Evolutionary conservation across 1,284 basidiomycete species (phyloP), one percentile per base, ranked within the genome.

Genomic region (Serendipita sp.): DNA sequence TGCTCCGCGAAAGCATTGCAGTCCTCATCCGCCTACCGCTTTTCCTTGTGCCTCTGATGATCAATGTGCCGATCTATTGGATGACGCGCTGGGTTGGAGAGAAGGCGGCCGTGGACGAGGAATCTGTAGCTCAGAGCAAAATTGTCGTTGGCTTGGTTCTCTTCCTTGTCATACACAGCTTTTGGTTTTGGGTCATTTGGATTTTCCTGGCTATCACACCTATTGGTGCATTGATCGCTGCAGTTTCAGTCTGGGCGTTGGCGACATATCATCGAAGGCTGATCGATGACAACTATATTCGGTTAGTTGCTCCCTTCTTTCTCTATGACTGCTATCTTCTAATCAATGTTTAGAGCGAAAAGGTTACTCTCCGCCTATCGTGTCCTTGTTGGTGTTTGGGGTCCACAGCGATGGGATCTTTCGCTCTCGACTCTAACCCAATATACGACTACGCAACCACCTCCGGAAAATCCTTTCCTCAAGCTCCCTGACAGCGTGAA

Each of bases 51-150:
- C 93, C 93, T 1, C 78, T 95, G 47, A 69, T 93, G 61, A 77
- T 93, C 60, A 89, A 96, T 71, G 69, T 84, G 30, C 93, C 93
- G 0, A 82, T 89, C 53, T 96, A 96, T 73, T 73, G 85, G 64
- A 84, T 93, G 75, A 86, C 83, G 12, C 77, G 84, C 34, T 70
- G 87, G 58, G 91, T 88, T 55, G 88, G 87, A 3, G 76, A 79
- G 49, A 74, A 93, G 41, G 87, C 81, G 17, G 83, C 91, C 70
- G 84, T 93, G 67, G 93, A 97, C 72, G 88, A 91, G 70, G 93
- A 95, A 73, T 88, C 89, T 3, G 88, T 91, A 73, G 93, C 92
- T 42, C 91, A 94, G 76, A 93, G 88, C 75, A 94, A 96, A 76
- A 83, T 94, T 47, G 83, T 88, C 12, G 84, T 93, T 67, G 90